A percentile compares a stretch with the other conserved stretches of the same genome.
Evolutionary conservation across 1,284 basidiomycete genomes (phyloP).

Genomic region (Sporisorium reilianum): DNA sequence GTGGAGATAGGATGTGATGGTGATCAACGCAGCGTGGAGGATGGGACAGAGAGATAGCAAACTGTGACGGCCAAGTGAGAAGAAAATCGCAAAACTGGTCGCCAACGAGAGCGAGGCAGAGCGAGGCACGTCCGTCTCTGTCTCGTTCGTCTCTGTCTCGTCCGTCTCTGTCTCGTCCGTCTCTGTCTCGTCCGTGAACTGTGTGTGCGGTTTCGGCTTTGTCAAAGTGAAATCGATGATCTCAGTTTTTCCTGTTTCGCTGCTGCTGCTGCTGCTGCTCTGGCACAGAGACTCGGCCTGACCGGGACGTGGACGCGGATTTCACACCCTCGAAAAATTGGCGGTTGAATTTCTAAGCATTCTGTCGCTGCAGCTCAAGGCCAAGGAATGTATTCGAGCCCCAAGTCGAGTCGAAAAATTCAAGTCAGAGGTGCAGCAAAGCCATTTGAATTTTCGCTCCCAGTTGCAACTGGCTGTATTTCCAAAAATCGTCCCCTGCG

Average conservation of each 20-base stretch:
- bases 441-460: neutral
- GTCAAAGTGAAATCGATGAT: slow-evolving; percentile 23
- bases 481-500: neutral
- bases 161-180: too few species aligned
- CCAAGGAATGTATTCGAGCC: neutral
- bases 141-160: too few species aligned
- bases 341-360: slow-evolving; percentile 29
- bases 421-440: slow-evolving; percentile 5
- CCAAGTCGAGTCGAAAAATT: neutral
- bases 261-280: too few species aligned
- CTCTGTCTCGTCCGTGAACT: too few species aligned
- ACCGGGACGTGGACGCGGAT: slow-evolving; percentile 6
- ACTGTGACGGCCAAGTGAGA: slow-evolving; percentile 7
- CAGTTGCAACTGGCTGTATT: neutral
- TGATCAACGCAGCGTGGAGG: slow-evolving; percentile 20
- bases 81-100: slow-evolving; percentile 35
- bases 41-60: slow-evolving; percentile 19
- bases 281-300: neutral
- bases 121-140: slow-evolving; percentile 5
- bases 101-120: slow-evolving; percentile 6
- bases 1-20: slow-evolving; percentile 13
- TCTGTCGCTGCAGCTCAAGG: neutral
- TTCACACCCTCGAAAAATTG: slow-evolving; percentile 4
- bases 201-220: slow-evolving; percentile 3
- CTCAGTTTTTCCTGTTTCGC: slow-evolving; percentile 13